These are phyloP conservation scores for Diaporthe vexans DNA, from an alignment of 2,329 filamentous ascomycete species.

Conservation along the genomic window DNA sequence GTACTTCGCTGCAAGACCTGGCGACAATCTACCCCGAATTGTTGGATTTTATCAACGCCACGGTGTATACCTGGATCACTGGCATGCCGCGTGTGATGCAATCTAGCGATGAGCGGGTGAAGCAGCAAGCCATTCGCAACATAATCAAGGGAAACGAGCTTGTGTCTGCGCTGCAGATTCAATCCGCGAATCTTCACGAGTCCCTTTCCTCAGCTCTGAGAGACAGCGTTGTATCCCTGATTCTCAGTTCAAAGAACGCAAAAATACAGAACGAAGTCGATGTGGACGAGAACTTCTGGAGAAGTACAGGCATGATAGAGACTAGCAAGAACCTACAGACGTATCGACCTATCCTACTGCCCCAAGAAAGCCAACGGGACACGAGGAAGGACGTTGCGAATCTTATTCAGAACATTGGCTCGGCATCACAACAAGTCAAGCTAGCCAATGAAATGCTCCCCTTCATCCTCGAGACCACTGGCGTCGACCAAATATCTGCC, in stretches of 20 bases:
- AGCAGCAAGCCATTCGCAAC: conserved; percentile 79
- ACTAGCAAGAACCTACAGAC: conserved; percentile 43
- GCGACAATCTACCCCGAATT: conserved; percentile 68
- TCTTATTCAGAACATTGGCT: conserved; percentile 69
- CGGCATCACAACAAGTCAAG: conserved; percentile 69
- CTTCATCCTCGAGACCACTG: conserved; percentile 69
- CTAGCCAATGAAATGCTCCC: conserved; percentile 77
- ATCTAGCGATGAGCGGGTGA: conserved; percentile 83
- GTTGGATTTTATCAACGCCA: conserved; percentile 71
- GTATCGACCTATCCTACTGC: conserved; percentile 74
- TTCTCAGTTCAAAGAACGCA: conserved; percentile 51
- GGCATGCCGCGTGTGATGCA: conserved; percentile 88
- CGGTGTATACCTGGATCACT: conserved; percentile 84
- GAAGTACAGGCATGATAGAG: conserved; percentile 48
- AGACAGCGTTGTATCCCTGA: conserved; percentile 75
- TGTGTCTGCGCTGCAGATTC: conserved; percentile 72
- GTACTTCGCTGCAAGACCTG: conserved; percentile 64
- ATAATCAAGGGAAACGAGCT: conserved; percentile 81
- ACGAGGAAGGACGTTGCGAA: conserved; percentile 70
- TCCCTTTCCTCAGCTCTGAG: conserved; percentile 77
- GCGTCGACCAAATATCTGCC: conserved; percentile 74
- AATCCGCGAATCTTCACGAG: conserved; percentile 76
- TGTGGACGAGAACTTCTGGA: conserved; percentile 48
- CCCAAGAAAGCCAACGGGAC: conserved; percentile 75
- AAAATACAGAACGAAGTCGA: conserved; percentile 52